phyloP scores from a whole-genome alignment of 139 green algal species.

The Micromonas pusilla region DNA sequence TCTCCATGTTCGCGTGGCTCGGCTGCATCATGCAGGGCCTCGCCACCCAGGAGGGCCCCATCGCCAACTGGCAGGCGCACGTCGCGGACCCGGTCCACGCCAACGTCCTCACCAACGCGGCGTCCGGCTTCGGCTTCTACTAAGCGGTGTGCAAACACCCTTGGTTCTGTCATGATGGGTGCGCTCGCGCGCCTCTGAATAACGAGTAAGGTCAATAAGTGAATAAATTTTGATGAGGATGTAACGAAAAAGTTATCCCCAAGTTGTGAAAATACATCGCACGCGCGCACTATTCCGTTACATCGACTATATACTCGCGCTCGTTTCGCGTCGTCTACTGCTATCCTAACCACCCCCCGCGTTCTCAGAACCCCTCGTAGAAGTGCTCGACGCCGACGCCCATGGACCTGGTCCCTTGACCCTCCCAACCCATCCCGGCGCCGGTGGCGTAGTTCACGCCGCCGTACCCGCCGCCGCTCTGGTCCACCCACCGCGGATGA shows the following conservation, averaged over 20 bases:
- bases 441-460: neutral
- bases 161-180: too few species aligned
- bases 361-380: neutral
- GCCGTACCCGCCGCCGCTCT: neutral
- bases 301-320: too few species aligned
- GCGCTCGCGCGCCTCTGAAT: too few species aligned
- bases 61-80: constrained; percentile 31
- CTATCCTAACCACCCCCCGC: neutral
- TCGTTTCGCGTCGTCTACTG: too few species aligned
- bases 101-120: constrained; percentile 29
- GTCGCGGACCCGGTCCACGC: constrained; percentile 29
- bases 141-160: too few species aligned
- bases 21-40: constrained; percentile 42
- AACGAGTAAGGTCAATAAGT: too few species aligned
- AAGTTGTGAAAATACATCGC: neutral
- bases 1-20: constrained; percentile 43
- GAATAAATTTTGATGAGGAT: neutral
- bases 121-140: constrained; percentile 26
- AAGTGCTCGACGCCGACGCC: neutral
- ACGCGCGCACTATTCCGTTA: too few species aligned
- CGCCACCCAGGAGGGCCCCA: constrained; percentile 39
- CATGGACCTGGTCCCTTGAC: neutral
- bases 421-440: neutral
- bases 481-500: neutral
- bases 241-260: neutral